Percentiles rank a stretch among this genome's conserved stretches.
Evolutionary conservation across 2,329 filamentous ascomycete species (phyloP).

Genomic region (Penicillium sp.): DNA sequence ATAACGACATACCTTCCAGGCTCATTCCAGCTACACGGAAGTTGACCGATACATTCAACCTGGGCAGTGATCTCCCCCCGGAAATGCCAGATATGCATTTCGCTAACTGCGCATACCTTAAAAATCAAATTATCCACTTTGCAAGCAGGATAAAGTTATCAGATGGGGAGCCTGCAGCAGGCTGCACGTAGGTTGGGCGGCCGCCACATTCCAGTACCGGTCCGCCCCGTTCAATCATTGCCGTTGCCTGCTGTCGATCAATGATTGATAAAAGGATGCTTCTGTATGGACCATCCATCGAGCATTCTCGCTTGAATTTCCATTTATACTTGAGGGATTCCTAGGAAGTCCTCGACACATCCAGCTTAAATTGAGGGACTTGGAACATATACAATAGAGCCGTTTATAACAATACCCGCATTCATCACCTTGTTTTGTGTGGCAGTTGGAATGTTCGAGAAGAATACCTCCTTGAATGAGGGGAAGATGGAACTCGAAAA

Average conservation of each 20-base stretch:
- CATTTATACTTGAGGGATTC: background rate
- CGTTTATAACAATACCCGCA: background rate
- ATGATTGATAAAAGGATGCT: slow-evolving; percentile 1
- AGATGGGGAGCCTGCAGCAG: too few relatives aligned
- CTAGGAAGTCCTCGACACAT: background rate
- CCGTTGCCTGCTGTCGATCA: background rate
- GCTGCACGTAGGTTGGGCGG: background rate
- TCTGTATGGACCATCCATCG: background rate
- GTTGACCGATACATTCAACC: background rate
- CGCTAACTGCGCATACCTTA: slow-evolving; percentile 5
- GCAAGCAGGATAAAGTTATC: background rate
- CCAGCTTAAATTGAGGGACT: too few relatives aligned
- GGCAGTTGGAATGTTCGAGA: too few relatives aligned
- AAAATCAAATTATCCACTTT: background rate
- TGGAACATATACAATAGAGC: background rate
- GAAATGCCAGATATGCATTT: slow-evolving; percentile 1
- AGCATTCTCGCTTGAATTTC: background rate
- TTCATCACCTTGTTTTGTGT: background rate
- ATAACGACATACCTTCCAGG: background rate
- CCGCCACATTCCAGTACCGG: slow-evolving; percentile 4
- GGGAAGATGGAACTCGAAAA: too few relatives aligned
- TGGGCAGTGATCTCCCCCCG: slow-evolving; percentile 7
- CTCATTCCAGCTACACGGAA: slow-evolving; percentile 2
- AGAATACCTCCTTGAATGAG: too few relatives aligned
- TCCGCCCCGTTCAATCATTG: background rate